Conservation (phyloP, 2,329 filamentous ascomycete genomes). For the Ophiobolus disseminans region DNA sequence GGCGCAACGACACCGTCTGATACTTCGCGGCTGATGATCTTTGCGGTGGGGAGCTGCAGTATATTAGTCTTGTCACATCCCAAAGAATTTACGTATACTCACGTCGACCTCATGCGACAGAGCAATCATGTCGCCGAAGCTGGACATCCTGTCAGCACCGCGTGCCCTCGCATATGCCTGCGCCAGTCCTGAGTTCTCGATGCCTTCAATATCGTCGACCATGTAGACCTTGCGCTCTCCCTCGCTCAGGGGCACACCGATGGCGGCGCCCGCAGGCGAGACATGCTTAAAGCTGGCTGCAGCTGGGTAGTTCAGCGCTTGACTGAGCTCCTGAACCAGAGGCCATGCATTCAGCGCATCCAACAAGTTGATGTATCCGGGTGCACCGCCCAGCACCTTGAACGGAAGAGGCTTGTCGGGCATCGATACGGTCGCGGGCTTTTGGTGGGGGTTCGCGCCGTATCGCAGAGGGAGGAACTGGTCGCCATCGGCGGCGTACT, state of each 20-base stretch:
- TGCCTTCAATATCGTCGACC: slow-evolving; percentile 90
- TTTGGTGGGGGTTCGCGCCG: slow-evolving; percentile 97
- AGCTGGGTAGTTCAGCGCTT: slow-evolving; percentile 84
- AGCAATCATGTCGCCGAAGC: slow-evolving; percentile 95
- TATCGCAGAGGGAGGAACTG: slow-evolving; percentile 90
- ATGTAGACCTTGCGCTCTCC: slow-evolving; percentile 98
- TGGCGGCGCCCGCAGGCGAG: slow-evolving; percentile 92
- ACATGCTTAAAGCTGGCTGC: slow-evolving; percentile 98
- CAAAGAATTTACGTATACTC: slow-evolving; percentile 5
- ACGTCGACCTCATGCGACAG: slow-evolving; percentile 87
- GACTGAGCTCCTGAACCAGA: slow-evolving; percentile 92
- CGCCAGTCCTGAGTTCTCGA: slow-evolving; percentile 84
- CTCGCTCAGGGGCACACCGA: slow-evolving; percentile 83
- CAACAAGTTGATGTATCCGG: slow-evolving; percentile 96
- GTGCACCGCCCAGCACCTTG: slow-evolving; percentile 87
- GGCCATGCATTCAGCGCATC: slow-evolving; percentile 98
- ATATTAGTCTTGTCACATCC: slow-evolving; percentile 2
- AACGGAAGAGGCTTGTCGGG: slow-evolving; percentile 81
- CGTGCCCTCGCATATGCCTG: slow-evolving; percentile 96
- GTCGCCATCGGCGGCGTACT: slow-evolving; percentile 85
- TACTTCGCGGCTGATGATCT: slow-evolving; percentile 97
- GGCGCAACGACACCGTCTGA: slow-evolving; percentile 96
- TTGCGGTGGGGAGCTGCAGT: slow-evolving; percentile 74
- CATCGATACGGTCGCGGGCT: slow-evolving; percentile 87
- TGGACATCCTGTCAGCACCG: slow-evolving; percentile 97